Percentiles rank a stretch among this genome's conserved stretches.
phyloP scores from a whole-genome alignment of 306 rosid species.

The Cucumis melo region DNA sequence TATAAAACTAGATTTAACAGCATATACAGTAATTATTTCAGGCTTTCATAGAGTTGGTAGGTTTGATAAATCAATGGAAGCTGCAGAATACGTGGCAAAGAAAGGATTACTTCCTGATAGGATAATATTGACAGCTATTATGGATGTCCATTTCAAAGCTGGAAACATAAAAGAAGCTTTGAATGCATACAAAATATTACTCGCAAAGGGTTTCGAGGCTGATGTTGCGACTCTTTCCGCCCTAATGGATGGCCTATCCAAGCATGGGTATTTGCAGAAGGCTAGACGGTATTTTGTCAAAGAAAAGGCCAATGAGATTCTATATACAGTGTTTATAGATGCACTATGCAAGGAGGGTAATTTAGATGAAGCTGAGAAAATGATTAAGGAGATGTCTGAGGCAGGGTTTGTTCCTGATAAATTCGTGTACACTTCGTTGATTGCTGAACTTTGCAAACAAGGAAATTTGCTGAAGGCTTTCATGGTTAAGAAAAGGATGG shows the following conservation, averaged over 20 bases:
- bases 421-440: conserved; percentile 25
- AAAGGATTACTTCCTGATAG: conserved; percentile 21
- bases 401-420: conserved; percentile 24
- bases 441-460: conserved; percentile 23
- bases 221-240: conserved; percentile 19
- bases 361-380: conserved; percentile 17
- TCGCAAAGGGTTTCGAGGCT: conserved; percentile 21
- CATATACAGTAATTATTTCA: conserved; percentile 20
- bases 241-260: conserved; percentile 20
- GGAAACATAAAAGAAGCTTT: conserved; percentile 18
- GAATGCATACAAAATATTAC: conserved; percentile 8
- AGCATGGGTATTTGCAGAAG: conserved; percentile 19
- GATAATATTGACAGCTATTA: conserved; percentile 21
- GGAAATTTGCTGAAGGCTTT: conserved; percentile 27
- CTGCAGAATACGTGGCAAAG: conserved; percentile 9
- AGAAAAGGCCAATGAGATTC: conserved; percentile 23
- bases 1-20: conserved; percentile 11
- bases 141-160: conserved; percentile 22
- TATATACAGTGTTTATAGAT: conserved; percentile 23
- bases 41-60: conserved; percentile 19
- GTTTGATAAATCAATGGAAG: conserved; percentile 14
- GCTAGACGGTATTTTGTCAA: conserved; percentile 15
- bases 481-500: conserved; percentile 22
- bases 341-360: conserved; percentile 22
- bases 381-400: conserved; percentile 22